These are phyloP conservation scores for Umbilicus rupestris DNA, from an alignment of 164 flowering plant species.

Conservation along the genomic window DNA sequence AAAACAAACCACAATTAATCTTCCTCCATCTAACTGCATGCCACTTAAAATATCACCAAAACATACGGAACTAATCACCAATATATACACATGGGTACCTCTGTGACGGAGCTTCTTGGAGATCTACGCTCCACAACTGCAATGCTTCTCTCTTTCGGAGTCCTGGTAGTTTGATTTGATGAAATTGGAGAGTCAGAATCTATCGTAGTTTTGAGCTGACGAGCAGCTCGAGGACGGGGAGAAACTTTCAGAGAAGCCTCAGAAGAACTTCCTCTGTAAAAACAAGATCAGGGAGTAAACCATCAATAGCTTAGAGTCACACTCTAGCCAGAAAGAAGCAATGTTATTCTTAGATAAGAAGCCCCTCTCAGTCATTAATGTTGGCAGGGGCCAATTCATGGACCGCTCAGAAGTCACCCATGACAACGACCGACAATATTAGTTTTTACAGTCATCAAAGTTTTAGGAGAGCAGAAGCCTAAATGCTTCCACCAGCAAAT, in stretches of 20 bases:
- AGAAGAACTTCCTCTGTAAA: conserved; percentile 27
- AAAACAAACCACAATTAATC: neutral
- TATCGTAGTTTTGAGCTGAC: conserved; percentile 30
- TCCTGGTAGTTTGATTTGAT: conserved; percentile 20
- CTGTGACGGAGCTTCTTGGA: conserved; percentile 65
- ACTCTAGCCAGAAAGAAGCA: no score
- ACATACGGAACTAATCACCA: neutral
- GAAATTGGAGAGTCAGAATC: conserved; percentile 36
- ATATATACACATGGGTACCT: conserved; percentile 31
- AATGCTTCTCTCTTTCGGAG: conserved; percentile 55
- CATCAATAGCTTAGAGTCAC: no score
- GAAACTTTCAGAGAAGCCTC: conserved; percentile 34
- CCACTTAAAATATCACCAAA: neutral
- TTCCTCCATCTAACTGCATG: neutral
- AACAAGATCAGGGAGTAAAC: neutral
- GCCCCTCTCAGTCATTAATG: neutral
- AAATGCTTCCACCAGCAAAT: neutral
- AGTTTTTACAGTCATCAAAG: neutral
- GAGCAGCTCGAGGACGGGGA: conserved; percentile 35
- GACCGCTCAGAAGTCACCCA: neutral
- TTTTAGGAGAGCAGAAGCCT: neutral
- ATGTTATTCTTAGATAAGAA: no score
- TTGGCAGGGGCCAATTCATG: neutral
- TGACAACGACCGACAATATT: neutral
- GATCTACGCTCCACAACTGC: conserved; percentile 61